Conservation (phyloP, 2,329 filamentous ascomycete species). For the Aspergillus sp. region DNA sequence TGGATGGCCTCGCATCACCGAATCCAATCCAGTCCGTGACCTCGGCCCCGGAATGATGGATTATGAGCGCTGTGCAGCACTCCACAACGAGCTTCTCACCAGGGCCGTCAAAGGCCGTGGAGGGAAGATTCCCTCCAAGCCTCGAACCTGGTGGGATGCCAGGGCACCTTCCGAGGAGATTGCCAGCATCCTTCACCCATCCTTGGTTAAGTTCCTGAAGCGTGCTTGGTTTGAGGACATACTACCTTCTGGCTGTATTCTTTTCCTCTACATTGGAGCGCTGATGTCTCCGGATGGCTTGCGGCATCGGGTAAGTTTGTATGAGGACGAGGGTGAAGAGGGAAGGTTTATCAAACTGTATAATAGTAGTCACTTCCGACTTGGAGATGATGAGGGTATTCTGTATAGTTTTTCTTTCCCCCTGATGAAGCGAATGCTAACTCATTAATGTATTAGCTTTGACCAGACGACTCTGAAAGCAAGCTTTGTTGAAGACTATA, state of each 20-base stretch:
- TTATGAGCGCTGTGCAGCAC: slow-evolving; percentile 13
- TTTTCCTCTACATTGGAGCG: slow-evolving; percentile 4
- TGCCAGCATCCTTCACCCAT: slow-evolving; percentile 7
- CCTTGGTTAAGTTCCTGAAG: slow-evolving; percentile 13
- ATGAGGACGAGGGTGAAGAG: slow-evolving; percentile 8
- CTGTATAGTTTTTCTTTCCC: slow-evolving; percentile 4
- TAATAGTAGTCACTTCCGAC: slow-evolving; percentile 7
- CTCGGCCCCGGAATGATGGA: slow-evolving; percentile 7
- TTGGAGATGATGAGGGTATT: slow-evolving; percentile 9
- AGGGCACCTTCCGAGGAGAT: slow-evolving; percentile 7
- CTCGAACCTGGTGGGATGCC: slow-evolving; percentile 10
- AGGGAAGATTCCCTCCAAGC: slow-evolving; percentile 3
- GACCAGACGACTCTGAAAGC: slow-evolving; percentile 11
- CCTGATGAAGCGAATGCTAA: background rate
- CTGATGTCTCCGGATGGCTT: slow-evolving; percentile 2
- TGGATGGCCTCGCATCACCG: slow-evolving; percentile 12
- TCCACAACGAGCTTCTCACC: slow-evolving; percentile 11
- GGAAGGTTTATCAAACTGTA: slow-evolving; percentile 11
- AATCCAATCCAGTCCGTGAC: slow-evolving; percentile 9
- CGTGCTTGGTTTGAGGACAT: slow-evolving; percentile 7
- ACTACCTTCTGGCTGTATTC: background rate
- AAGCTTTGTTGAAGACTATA: slow-evolving; percentile 8
- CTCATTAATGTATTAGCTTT: slow-evolving; percentile 8
- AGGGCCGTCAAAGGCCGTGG: slow-evolving; percentile 5
- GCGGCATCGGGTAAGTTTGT: slow-evolving; percentile 3